A percentile compares a stretch with the other conserved stretches of the same genome.
Evolutionary conservation across 176 grass and related monocot species (phyloP).

Genomic region (Musa troglodytarum): DNA sequence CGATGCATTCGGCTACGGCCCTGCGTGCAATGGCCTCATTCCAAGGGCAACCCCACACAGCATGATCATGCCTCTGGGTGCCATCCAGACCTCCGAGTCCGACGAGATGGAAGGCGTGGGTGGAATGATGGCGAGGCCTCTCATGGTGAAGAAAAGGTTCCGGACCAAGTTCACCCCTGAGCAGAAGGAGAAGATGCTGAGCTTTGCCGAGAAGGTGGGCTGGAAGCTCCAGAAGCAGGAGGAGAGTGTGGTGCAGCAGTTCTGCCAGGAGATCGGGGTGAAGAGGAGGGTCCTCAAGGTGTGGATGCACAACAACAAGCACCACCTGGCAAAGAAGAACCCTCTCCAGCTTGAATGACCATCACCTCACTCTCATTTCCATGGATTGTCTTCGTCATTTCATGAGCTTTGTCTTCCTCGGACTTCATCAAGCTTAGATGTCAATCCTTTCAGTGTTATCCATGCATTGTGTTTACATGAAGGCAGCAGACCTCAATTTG

Average conservation of each 20-base stretch:
- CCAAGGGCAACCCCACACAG: slow-evolving; percentile 20
- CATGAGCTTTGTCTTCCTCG: no score
- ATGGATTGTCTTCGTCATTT: no score
- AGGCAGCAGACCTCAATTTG: no score
- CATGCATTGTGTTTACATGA: no score
- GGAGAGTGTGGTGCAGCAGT: slow-evolving; percentile 61
- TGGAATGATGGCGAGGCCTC: slow-evolving; percentile 18
- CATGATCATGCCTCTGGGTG: slow-evolving; percentile 77
- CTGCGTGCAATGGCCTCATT: slow-evolving; percentile 29
- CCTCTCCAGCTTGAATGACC: slow-evolving; percentile 4
- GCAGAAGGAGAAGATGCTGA: slow-evolving; percentile 88
- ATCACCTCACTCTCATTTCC: neutral
- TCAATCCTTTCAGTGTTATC: no score
- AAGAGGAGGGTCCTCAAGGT: slow-evolving; percentile 86
- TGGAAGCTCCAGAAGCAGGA: slow-evolving; percentile 78
- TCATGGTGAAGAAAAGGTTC: slow-evolving; percentile 47
- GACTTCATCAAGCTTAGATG: no score
- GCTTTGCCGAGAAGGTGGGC: slow-evolving; percentile 66
- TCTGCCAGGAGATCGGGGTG: slow-evolving; percentile 88
- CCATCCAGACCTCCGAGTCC: slow-evolving; percentile 82
- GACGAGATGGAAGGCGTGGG: slow-evolving; percentile 48
- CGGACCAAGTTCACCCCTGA: slow-evolving; percentile 73
- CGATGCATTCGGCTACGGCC: slow-evolving; percentile 25
- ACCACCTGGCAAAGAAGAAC: slow-evolving; percentile 55
- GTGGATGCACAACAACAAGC: slow-evolving; percentile 99